Evolutionary conservation across 2,329 filamentous ascomycete genomes (phyloP).

Genomic region (Neospermospora avenae): DNA sequence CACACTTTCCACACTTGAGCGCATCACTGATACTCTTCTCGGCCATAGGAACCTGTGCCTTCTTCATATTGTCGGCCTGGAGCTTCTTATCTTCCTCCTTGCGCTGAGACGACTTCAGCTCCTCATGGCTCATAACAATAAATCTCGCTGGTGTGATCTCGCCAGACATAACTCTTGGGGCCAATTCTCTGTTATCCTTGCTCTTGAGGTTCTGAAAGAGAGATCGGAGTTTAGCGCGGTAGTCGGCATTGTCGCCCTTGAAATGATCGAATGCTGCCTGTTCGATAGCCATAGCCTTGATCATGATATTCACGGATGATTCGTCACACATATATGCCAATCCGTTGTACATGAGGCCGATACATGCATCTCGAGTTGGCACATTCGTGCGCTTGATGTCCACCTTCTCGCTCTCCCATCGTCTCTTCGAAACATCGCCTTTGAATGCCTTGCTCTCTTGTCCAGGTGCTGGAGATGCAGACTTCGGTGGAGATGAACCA

Average conservation of each 20-base stretch:
- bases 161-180: constrained; percentile 70
- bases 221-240: constrained; percentile 85
- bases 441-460: constrained; percentile 49
- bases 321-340: constrained; percentile 69
- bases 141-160: constrained; percentile 71
- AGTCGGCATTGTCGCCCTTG: constrained; percentile 69
- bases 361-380: constrained; percentile 73
- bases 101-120: constrained; percentile 85
- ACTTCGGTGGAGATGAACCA: constrained; percentile 25
- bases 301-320: constrained; percentile 67
- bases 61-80: constrained; percentile 92
- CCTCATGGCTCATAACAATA: constrained; percentile 82
- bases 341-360: constrained; percentile 92
- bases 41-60: constrained; percentile 88
- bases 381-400: constrained; percentile 73
- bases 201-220: constrained; percentile 95
- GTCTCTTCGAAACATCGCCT: constrained; percentile 74
- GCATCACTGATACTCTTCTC: constrained; percentile 88
- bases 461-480: constrained; percentile 36
- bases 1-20: constrained; percentile 87
- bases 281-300: constrained; percentile 79
- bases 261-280: constrained; percentile 67
- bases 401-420: constrained; percentile 76
- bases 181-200: constrained; percentile 77
- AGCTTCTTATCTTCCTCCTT: constrained; percentile 72